Evolutionary conservation across 805 yeast species (phyloP), one percentile per base, ranked within the genome.

Genomic region (Metschnikowia dekortorum): DNA sequence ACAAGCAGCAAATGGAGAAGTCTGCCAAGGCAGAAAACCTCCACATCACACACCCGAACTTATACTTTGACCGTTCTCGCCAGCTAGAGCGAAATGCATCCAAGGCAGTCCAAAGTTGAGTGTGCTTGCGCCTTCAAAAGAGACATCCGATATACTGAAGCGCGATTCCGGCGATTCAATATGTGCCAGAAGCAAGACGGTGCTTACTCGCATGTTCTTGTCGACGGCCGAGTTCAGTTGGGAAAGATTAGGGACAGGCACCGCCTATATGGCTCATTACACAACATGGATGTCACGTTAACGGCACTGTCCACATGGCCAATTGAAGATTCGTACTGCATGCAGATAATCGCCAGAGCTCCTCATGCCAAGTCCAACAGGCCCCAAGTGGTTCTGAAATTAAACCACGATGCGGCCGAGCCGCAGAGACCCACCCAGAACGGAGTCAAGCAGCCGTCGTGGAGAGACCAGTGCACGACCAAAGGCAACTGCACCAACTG

Each of bases 1-100:
- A 83, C 59, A 73, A 73, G 49, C 74, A 62, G 43, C 67, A 75
- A 52, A 66, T 76, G 47, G 70, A 53, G 56, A 61, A 40, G 82
- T 78, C 51, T 58, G 61, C 61, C 40, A 61, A 62, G 32, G 63
- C 61, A 44, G 85, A 82, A 51, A 83, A 80, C 52, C 74, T 81
- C 43, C 81, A 81, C 55, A 86, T 92, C 49, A 80, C 80, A 14
- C 96, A 90, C 70, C 98, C 99, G 5, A 90, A 91, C 62, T 76
- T 85, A 54, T 94, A 90, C 68, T 92, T 85, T 64, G 92, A 87
- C 55, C 76, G 95, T 59, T 82, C 88, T 29, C 72, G 85, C 55
- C 82, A 82, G 54, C 68, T 82, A 51, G 84, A 79, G 47, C 61
- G 62, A 47, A 53, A 52, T 44, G 63, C 59, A 39, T 28, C 53